Percentiles rank a stretch among this genome's conserved stretches.
Conservation (phyloP, 805 yeast genomes). For the Wickerhamomyces mucosus region DNA sequence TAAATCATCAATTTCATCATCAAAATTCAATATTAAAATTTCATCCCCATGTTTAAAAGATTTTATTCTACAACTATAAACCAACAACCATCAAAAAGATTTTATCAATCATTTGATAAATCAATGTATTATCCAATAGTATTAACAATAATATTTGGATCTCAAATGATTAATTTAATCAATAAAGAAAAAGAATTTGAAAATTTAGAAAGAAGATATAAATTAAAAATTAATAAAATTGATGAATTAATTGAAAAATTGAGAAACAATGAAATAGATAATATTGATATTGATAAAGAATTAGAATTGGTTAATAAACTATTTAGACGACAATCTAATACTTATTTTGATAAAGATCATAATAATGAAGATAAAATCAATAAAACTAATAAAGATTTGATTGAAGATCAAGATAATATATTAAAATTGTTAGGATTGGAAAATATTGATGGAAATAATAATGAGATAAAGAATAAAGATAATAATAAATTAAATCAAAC, state of each 20-base stretch:
- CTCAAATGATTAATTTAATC: slow-evolving; percentile 37
- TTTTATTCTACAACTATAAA: background rate
- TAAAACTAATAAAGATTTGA: slow-evolving; percentile 15
- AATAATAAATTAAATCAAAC: background rate
- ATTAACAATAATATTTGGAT: slow-evolving; percentile 34
- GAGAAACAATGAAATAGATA: slow-evolving; percentile 24
- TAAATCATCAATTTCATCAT: background rate
- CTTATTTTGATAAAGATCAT: background rate
- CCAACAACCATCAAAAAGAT: background rate
- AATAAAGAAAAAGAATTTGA: slow-evolving; percentile 30
- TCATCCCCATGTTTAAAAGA: too few species aligned
- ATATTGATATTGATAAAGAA: slow-evolving; percentile 32
- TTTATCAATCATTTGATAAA: slow-evolving; percentile 21
- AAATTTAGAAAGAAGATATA: slow-evolving; percentile 29
- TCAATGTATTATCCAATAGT: slow-evolving; percentile 29
- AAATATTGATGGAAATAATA: background rate
- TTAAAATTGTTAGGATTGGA: slow-evolving; percentile 11
- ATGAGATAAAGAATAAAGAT: background rate
- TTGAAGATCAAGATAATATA: slow-evolving; percentile 11
- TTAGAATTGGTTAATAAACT: slow-evolving; percentile 26
- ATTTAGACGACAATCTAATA: slow-evolving; percentile 13
- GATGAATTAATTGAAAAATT: slow-evolving; percentile 29
- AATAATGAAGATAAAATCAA: slow-evolving; percentile 1
- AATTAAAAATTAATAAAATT: slow-evolving; percentile 27
- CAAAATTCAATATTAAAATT: too few species aligned